A percentile compares a stretch with the other conserved stretches of the same genome.
These are phyloP conservation scores for Xylaria digitata DNA, from an alignment of 2,329 filamentous ascomycete species.

Conservation along the genomic window DNA sequence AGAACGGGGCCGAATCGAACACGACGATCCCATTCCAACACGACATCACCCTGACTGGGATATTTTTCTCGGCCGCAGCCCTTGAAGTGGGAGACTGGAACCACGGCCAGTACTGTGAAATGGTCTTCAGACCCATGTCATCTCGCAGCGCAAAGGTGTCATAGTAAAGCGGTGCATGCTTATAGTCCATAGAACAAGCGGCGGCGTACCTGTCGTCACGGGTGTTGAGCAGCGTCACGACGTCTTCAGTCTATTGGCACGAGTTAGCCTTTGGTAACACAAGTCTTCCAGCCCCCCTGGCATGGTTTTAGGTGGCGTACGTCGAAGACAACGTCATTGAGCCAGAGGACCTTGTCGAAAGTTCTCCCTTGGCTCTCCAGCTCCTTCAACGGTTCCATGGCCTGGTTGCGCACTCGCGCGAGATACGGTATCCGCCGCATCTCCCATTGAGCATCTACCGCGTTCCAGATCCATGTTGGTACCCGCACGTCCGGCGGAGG, in stretches of 20 bases:
- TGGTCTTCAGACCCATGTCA: conserved; percentile 61
- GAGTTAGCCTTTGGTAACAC: conserved; percentile 35
- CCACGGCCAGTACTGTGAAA: conserved; percentile 69
- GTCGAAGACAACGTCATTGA: conserved; percentile 71
- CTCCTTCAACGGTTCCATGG: conserved; percentile 67
- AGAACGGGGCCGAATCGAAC: conserved; percentile 60
- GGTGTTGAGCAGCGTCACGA: conserved; percentile 65
- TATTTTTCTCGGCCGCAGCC: conserved; percentile 60
- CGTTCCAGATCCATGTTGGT: conserved; percentile 71
- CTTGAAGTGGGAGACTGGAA: conserved; percentile 59
- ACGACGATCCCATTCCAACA: conserved; percentile 75
- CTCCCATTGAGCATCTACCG: conserved; percentile 62
- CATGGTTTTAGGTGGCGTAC: conserved; percentile 49
- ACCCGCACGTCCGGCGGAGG: conserved; percentile 52
- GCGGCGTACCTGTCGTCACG: conserved; percentile 67
- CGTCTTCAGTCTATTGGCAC: conserved; percentile 54
- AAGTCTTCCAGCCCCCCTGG: conserved; percentile 36
- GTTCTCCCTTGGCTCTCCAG: conserved; percentile 59
- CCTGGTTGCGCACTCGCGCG: conserved; percentile 70
- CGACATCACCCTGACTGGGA: conserved; percentile 68
- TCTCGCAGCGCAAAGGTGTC: conserved; percentile 72
- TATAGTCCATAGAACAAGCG: conserved; percentile 70
- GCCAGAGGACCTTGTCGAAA: conserved; percentile 68
- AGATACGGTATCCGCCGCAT: conserved; percentile 76
- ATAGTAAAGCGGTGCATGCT: conserved; percentile 64